phyloP scores from a whole-genome alignment of 2,329 filamentous ascomycete species.

The Verticillium alfalfae region DNA sequence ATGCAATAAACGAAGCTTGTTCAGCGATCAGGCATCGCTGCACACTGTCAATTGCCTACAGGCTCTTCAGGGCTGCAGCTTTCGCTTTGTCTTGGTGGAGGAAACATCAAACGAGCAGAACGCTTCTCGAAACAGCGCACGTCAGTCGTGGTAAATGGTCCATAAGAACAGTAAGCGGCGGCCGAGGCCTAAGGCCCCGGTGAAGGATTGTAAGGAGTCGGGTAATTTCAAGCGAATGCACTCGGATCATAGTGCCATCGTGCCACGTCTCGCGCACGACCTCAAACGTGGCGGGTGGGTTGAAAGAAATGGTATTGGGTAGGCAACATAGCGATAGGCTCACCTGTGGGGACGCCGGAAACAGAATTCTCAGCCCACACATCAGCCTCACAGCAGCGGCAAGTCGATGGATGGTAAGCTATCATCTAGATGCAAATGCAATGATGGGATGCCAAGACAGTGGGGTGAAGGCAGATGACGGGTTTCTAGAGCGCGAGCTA shows the following conservation, averaged over 20 bases:
- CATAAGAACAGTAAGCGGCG: not conserved
- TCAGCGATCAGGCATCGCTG: not conserved
- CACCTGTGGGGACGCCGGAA: not conserved
- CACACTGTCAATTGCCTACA: not conserved
- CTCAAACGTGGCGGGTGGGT: not conserved
- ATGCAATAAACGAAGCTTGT: not conserved
- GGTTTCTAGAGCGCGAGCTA: not conserved
- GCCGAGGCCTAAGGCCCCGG: not conserved
- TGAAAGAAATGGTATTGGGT: not conserved
- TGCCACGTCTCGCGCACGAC: not conserved
- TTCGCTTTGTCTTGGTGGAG: not conserved
- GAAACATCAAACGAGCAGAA: not conserved
- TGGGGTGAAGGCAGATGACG: not conserved
- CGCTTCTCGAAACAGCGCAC: not conserved
- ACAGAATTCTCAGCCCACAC: not conserved
- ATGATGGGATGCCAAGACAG: not conserved
- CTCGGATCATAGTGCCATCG: not conserved
- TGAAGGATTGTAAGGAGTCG: not conserved
- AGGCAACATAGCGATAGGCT: not conserved
- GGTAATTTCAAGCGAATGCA: not conserved
- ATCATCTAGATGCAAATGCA: not conserved
- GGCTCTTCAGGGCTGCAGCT: not conserved
- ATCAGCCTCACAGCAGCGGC: not conserved
- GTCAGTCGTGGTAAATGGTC: not conserved
- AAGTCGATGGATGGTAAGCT: not conserved